Evolutionary conservation across 1,284 basidiomycete species (phyloP), one percentile per base, ranked within the genome.

Genomic region (Leccinum pachyderme): DNA sequence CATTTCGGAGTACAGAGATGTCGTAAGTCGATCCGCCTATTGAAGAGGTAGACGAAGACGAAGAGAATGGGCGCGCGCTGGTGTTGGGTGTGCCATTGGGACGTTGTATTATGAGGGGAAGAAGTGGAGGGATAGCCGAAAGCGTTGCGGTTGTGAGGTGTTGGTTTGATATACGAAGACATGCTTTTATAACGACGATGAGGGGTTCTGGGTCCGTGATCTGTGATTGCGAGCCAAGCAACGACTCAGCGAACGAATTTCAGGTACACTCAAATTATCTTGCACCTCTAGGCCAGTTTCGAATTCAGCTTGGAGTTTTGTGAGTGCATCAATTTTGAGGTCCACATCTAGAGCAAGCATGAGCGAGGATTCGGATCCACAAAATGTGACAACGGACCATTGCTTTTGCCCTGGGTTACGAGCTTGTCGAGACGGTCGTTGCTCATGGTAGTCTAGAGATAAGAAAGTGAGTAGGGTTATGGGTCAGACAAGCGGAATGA

Each of bases 121-220:
- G 77, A 57, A 88, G 73, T 15, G 82, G 74, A 28, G 83, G 84
- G 47, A 91, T 73, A 41, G 81, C 82, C 55, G 80, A 79, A 61
- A 89, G 74, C 39, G 86, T 84, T 46, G 88, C 87, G 55, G 82
- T 85, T n/a, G 84, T 82, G 47, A 95, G 76, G 64, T 91, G 89
- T 65, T 91, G 85, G 71, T 95, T 93, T 46, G 89, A 80, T 49
- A 85, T 85, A 63, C 88, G 83, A 62, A 95, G 79, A 62, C 85
- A 89, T 50, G 83, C 66, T 72, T 91, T 93, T 66, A 95, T 78
- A 39, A 80, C 75, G 53, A 75, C 75, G 57, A 91, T 79, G 66
- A 92, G 75, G 37, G 76, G 74, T 61, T 93, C 91, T 22, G 83
- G 67, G 66, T 91, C 89, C 46, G 77, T 68, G 54, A 92, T 80